Evolutionary conservation across 768 basidiomycete species (phyloP).

Genomic region (Hypholoma fasciculare): DNA sequence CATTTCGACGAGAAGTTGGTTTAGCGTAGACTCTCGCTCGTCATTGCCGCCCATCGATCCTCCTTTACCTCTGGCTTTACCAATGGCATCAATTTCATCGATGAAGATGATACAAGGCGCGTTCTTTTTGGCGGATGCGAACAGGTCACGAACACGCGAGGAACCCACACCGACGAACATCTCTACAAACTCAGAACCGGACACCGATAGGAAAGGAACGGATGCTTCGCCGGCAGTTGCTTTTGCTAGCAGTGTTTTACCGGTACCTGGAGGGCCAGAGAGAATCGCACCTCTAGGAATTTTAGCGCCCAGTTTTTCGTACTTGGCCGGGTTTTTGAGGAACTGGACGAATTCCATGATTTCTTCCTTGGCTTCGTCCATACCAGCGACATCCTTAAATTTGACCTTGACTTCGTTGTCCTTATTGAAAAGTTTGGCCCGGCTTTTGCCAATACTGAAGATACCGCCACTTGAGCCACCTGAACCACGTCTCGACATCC

Average conservation of each 20-base stretch:
- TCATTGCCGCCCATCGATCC: constrained; percentile 86
- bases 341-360: constrained; percentile 99
- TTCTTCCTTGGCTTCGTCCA: constrained; percentile 99
- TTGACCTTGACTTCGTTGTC: constrained; percentile 92
- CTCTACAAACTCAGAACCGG: constrained; percentile 98
- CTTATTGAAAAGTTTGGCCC: constrained; percentile 94
- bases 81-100: constrained; percentile 99
- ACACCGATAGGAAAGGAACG: constrained; percentile 97
- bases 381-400: constrained; percentile 97
- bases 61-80: constrained; percentile 85
- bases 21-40: constrained; percentile 95
- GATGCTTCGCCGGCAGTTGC: constrained; percentile 98
- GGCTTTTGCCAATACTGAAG: constrained; percentile 96
- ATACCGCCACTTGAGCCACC: constrained; percentile 82
- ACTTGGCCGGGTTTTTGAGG: constrained; percentile 91
- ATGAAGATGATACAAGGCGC: constrained; percentile 99
- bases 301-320: constrained; percentile 96
- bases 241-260: constrained; percentile 97
- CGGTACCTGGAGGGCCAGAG: constrained; percentile 96
- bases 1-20: constrained; percentile 98
- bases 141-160: constrained; percentile 94
- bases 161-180: constrained; percentile 99
- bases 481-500: constrained; percentile 74
- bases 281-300: constrained; percentile 95
- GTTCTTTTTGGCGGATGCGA: constrained; percentile 96